Evolutionary conservation across 2,329 filamentous ascomycete genomes (phyloP).

Genomic region (Alternaria sp.): DNA sequence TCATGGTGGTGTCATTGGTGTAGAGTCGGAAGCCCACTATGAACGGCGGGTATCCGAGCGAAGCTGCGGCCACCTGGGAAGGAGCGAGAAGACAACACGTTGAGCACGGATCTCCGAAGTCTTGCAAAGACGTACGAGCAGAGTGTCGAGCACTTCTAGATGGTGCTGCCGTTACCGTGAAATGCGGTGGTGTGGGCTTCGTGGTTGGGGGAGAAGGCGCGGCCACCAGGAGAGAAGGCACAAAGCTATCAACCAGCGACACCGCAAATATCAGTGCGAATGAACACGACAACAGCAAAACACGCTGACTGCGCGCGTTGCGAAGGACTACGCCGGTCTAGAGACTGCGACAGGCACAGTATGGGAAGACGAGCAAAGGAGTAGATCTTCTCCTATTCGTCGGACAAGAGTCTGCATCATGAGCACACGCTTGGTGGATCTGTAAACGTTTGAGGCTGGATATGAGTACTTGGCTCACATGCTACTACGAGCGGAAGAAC

Average conservation of each 20-base stretch:
- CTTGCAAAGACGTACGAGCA: neutral
- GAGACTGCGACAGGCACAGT: neutral
- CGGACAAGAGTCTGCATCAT: neutral
- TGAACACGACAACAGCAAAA: neutral
- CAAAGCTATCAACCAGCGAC: conserved; percentile 1
- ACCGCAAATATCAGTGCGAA: neutral
- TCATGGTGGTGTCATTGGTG: neutral
- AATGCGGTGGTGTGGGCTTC: conserved; percentile 1
- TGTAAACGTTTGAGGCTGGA: neutral
- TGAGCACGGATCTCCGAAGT: neutral
- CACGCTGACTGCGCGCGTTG: neutral
- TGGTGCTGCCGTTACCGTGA: neutral
- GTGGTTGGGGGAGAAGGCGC: neutral
- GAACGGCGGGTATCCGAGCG: neutral
- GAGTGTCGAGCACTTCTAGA: neutral
- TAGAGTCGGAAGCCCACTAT: neutral
- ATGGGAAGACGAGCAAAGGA: neutral
- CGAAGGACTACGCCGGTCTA: neutral
- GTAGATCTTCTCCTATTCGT: neutral
- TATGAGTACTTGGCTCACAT: neutral
- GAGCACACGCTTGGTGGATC: neutral
- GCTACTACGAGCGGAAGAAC: neutral
- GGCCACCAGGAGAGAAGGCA: neutral
- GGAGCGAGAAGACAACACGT: neutral
- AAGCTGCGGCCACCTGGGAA: neutral